Evolutionary conservation across 257 asterid species (phyloP), one percentile per base, ranked within the genome.

Genomic region (Gardenia jasminoides): DNA sequence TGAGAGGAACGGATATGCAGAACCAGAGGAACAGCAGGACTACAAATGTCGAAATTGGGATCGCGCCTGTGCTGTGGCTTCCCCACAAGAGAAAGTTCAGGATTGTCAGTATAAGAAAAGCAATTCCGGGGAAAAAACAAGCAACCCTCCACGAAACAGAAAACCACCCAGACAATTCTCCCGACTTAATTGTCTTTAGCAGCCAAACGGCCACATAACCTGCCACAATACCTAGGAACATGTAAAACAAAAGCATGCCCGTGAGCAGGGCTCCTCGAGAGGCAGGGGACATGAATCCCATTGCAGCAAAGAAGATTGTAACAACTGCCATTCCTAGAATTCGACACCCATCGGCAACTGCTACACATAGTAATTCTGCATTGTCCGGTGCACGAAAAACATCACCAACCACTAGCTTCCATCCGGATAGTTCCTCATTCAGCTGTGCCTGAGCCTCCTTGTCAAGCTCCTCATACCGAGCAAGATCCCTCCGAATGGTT

Each of bases 201-300:
- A 92, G 76, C 50, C 98, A 91, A 72, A 91, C 97, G 64, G 92
- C 93, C 24, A 93, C 96, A 78, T 89, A 93, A 20, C 98, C 97
- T 13, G 94, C 98, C 19, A 87, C 88, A 70, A 90, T 83, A 3
- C 97, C 98, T 33, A 93, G 93, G 46, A 93, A 41, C 89, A 93
- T 80, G 84, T 92, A 93, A 84, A 92, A 90, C 64, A 92, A 90
- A 66, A 93, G 88, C 98, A 93, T 93, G 15, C 98, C 98, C 0
- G 93, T 88, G 19, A 93, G 82, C 58, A 93, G 85, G 1, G 96
- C 88, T 44, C 98, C 98, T 5, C 97, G 89, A 66, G 98, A 93
- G 7, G 98, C 97, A 0, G 96, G 96, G 79, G 98, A 93, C 98
- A 90, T 92, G 76, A 93, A 93, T 28, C 98, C 98, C 3, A 93